phyloP scores from a whole-genome alignment of 1,284 basidiomycete genomes.

The Ceratobasidium sp. region DNA sequence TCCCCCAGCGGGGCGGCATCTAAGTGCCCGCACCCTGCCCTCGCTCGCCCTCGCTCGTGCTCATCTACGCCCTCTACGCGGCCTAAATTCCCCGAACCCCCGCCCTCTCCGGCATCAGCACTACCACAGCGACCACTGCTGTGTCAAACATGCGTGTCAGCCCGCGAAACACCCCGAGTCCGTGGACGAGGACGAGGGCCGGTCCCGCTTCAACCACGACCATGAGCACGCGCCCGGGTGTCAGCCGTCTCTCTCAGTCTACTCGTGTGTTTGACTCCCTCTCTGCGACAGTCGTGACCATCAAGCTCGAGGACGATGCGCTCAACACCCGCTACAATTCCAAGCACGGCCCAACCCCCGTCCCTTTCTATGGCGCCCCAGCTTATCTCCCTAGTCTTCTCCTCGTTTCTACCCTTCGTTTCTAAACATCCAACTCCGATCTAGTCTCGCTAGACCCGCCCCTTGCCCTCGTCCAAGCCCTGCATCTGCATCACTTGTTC shows the following conservation, averaged over 20 bases:
- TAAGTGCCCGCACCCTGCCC: constrained; percentile 37
- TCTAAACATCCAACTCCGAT: constrained; percentile 15
- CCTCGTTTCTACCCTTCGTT: background rate
- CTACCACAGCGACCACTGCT: background rate
- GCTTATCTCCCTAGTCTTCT: background rate
- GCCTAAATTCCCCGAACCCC: constrained; percentile 13
- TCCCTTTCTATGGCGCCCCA: background rate
- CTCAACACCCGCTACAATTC: constrained; percentile 22
- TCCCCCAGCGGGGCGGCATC: constrained; percentile 43
- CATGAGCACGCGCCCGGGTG: constrained; percentile 17
- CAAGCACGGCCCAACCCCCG: constrained; percentile 21
- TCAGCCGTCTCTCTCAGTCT: background rate
- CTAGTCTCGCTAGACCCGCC: constrained; percentile 39
- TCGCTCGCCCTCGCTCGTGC: constrained; percentile 39
- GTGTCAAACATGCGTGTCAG: constrained; percentile 24
- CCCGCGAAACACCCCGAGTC: constrained; percentile 22
- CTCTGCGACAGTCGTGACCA: constrained; percentile 32
- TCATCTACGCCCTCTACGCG: constrained; percentile 34
- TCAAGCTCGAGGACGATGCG: constrained; percentile 39
- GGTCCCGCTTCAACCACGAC: constrained; percentile 21
- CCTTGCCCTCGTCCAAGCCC: constrained; percentile 42
- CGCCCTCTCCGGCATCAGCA: constrained; percentile 4
- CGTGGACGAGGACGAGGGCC: constrained; percentile 31
- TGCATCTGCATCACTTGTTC: constrained; percentile 39
- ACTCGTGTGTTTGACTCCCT: constrained; percentile 21